Evolutionary conservation across 176 grass and related monocot species (phyloP), one percentile per base, ranked within the genome.

Genomic region (Ensete ventricosum): DNA sequence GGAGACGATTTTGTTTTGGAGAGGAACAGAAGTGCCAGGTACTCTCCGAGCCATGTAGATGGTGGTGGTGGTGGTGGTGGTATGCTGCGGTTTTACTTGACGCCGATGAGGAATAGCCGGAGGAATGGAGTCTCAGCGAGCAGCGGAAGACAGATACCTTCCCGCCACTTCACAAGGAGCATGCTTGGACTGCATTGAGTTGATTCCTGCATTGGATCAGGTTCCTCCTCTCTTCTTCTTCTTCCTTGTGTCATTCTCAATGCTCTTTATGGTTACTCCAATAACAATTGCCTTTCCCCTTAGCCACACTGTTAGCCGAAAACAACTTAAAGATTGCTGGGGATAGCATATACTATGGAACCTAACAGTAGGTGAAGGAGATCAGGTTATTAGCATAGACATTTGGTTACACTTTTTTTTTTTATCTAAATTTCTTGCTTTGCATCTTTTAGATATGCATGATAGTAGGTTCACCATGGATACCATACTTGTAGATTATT

Each of bases 71-170:
- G 22, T 71, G 94, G 91, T 77, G 86, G 24, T 77, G 86, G 96
- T 2, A 91, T 99, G 96, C 77, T 99, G 64, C 77, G 96, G 55
- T 99, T 99, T 88, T 99, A 99, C 83, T 76, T 99, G 73, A 91
- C 96, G 50, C 96, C 96, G 43, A 91, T 87, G 88, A 83, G 82
- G 52, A 94, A 84, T 79, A 55, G 72, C 53, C 21, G 96, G 67
- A 89, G 87, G 75, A 87, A 87, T 16, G 83, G 85, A 51, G 62
- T 88, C 71, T 65, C 88, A 11, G 81, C 80, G 73, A 94, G 91
- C 11, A 91, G 91, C 11, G 85, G 86, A 55, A 55, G 52, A 13
- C 89, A 80, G 69, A 82, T 93, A 54, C 83, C 81, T 34, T 89
- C 96, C 7, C 86, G 83, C 50, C 84, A 87, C 81, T 94, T 99